A percentile compares a stretch with the other conserved stretches of the same genome.
These are phyloP conservation scores for Ogataea saltuana DNA, from an alignment of 805 yeast genomes.

Conservation along the genomic window DNA sequence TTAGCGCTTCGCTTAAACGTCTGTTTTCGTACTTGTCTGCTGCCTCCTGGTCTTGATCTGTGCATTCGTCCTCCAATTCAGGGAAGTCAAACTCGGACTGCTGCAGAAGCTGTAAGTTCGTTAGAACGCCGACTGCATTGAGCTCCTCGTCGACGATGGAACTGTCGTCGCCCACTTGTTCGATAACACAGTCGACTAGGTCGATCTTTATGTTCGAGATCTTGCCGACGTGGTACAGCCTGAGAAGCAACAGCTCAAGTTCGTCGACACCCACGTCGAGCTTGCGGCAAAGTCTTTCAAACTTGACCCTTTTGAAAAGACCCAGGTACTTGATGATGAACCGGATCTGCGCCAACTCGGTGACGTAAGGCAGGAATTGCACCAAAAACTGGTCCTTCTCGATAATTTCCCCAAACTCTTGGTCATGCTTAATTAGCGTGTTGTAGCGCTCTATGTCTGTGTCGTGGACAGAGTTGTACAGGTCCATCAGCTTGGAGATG, in stretches of 20 bases:
- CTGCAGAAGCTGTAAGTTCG: slow-evolving; percentile 15
- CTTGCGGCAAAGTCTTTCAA: slow-evolving; percentile 21
- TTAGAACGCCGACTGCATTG: slow-evolving; percentile 12
- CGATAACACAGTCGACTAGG: slow-evolving; percentile 23
- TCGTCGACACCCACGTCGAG: slow-evolving; percentile 22
- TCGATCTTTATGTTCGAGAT: slow-evolving; percentile 30
- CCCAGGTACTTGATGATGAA: slow-evolving; percentile 25
- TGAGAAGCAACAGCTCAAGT: slow-evolving; percentile 28
- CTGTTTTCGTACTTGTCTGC: slow-evolving; percentile 2
- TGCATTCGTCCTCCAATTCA: slow-evolving; percentile 11
- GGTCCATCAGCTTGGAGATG: slow-evolving; percentile 26
- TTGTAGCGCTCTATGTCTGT: slow-evolving; percentile 29
- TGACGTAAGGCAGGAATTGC: slow-evolving; percentile 28
- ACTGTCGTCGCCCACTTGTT: slow-evolving; percentile 5
- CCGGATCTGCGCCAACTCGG: slow-evolving; percentile 28
- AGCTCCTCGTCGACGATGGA: slow-evolving; percentile 13
- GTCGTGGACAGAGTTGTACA: slow-evolving; percentile 31
- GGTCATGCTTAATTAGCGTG: slow-evolving; percentile 16
- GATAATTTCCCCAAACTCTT: slow-evolving; percentile 12
- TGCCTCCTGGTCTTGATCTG: not conserved
- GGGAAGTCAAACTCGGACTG: slow-evolving; percentile 7
- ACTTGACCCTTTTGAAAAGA: slow-evolving; percentile 26
- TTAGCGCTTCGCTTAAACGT: slow-evolving; percentile 8
- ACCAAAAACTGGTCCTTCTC: slow-evolving; percentile 18
- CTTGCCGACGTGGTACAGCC: slow-evolving; percentile 28